Conservation (phyloP, 73 alveolate species). For the Paramecium primaurelia region DNA sequence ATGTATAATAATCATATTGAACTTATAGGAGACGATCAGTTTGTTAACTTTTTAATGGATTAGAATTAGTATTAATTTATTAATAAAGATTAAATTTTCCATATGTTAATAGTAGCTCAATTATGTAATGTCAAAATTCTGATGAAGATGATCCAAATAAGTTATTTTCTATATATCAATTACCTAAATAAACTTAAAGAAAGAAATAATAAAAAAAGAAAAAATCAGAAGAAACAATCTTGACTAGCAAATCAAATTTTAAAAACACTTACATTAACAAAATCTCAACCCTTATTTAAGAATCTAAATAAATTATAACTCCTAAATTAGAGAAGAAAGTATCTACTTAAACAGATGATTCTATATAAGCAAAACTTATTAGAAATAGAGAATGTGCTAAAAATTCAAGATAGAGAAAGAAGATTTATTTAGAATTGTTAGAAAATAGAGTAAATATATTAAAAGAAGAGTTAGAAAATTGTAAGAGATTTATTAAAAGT, state of each 20-base stretch:
- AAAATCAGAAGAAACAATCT: background rate
- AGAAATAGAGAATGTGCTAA: conserved; percentile 53
- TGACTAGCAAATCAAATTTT: background rate
- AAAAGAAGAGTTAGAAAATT: conserved; percentile 37
- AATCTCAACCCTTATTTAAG: conserved; percentile 22
- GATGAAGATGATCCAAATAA: background rate
- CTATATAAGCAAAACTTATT: background rate
- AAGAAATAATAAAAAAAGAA: background rate
- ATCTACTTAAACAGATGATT: background rate
- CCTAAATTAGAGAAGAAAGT: background rate
- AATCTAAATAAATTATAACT: background rate
- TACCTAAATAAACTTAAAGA: background rate
- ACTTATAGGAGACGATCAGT: background rate
- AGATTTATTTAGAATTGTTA: conserved; percentile 39
- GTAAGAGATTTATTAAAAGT: background rate
- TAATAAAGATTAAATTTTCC: background rate
- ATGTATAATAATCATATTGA: background rate
- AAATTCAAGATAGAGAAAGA: conserved; percentile 57
- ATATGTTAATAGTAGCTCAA: background rate
- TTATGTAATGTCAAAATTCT: background rate
- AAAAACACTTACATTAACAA: conserved; percentile 52
- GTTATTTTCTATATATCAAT: background rate
- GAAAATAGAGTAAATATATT: conserved; percentile 33
- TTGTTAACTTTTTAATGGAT: background rate
- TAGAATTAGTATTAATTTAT: background rate